phyloP scores from a whole-genome alignment of 371 early-diverging fungal genomes.

The Dinochytrium kinnereticum region DNA sequence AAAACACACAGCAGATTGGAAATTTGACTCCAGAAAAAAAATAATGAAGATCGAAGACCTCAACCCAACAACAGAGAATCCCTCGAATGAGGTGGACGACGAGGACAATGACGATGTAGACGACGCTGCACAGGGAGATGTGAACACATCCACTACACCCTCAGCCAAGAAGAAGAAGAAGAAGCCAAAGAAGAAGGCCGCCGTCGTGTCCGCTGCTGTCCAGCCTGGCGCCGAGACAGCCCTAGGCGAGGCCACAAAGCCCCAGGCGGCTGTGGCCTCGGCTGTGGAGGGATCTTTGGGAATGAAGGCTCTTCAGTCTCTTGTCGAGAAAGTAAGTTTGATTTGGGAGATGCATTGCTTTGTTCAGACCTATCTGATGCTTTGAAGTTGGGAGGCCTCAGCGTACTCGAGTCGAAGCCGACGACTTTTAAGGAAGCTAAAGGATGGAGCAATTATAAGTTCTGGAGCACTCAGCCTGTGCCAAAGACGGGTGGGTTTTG shows the following conservation, averaged over 20 bases:
- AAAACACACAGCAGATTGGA: too few species aligned
- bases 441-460: slow-evolving; percentile 71
- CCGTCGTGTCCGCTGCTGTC: not conserved
- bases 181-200: slow-evolving; percentile 20
- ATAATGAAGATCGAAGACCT: not conserved
- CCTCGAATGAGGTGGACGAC: not conserved
- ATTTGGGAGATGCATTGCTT: too few species aligned
- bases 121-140: not conserved
- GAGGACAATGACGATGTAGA: slow-evolving; percentile 1
- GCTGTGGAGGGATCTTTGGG: not conserved
- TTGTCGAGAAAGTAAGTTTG: slow-evolving; percentile 5
- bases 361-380: not conserved
- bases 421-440: slow-evolving; percentile 13
- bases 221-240: not conserved
- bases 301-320: not conserved
- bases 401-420: not conserved
- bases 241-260: not conserved
- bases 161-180: slow-evolving; percentile 27
- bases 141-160: not conserved
- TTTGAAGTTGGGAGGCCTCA: slow-evolving; percentile 3
- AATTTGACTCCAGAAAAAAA: too few species aligned
- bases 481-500: slow-evolving; percentile 55
- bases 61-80: too few species aligned
- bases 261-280: not conserved
- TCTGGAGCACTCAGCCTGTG: slow-evolving; percentile 98